Evolutionary conservation across 768 basidiomycete species (phyloP).

Genomic region (Roridomyces roridus): DNA sequence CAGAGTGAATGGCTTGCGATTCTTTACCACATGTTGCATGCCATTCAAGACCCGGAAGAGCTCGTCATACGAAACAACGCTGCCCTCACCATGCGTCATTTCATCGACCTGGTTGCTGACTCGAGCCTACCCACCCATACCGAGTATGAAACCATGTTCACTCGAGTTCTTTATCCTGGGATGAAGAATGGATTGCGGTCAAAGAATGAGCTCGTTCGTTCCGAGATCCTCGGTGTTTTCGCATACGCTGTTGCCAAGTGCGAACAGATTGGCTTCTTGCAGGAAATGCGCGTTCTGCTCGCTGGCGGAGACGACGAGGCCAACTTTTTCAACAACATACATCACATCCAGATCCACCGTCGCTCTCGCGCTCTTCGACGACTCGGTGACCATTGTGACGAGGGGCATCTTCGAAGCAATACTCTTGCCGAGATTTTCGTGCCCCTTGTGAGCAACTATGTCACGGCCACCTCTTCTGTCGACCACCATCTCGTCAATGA

Average conservation of each 20-base stretch:
- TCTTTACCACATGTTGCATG: slow-evolving; percentile 82
- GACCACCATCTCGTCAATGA: slow-evolving; percentile 93
- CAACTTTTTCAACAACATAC: slow-evolving; percentile 95
- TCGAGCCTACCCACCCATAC: slow-evolving; percentile 41
- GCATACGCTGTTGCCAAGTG: slow-evolving; percentile 76
- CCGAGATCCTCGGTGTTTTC: slow-evolving; percentile 81
- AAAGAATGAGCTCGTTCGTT: slow-evolving; percentile 85
- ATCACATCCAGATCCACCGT: slow-evolving; percentile 92
- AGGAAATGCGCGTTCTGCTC: slow-evolving; percentile 82
- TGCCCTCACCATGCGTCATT: slow-evolving; percentile 74
- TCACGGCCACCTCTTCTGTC: slow-evolving; percentile 61
- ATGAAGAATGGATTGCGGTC: slow-evolving; percentile 82
- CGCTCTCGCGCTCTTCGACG: slow-evolving; percentile 85
- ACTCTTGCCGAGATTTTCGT: slow-evolving; percentile 84
- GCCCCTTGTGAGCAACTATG: slow-evolving; percentile 85
- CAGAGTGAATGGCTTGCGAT: slow-evolving; percentile 79
- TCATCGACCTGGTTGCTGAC: slow-evolving; percentile 66
- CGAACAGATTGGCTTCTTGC: slow-evolving; percentile 59
- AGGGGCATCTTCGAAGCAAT: slow-evolving; percentile 67
- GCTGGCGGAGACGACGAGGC: slow-evolving; percentile 92
- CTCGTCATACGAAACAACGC: slow-evolving; percentile 86
- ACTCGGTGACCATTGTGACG: slow-evolving; percentile 78
- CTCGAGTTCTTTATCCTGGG: slow-evolving; percentile 73
- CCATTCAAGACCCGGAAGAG: slow-evolving; percentile 89
- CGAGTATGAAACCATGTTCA: slow-evolving; percentile 62